Conservation (phyloP, 371 early-diverging fungal species). For the Funneliformis caledonium region DNA sequence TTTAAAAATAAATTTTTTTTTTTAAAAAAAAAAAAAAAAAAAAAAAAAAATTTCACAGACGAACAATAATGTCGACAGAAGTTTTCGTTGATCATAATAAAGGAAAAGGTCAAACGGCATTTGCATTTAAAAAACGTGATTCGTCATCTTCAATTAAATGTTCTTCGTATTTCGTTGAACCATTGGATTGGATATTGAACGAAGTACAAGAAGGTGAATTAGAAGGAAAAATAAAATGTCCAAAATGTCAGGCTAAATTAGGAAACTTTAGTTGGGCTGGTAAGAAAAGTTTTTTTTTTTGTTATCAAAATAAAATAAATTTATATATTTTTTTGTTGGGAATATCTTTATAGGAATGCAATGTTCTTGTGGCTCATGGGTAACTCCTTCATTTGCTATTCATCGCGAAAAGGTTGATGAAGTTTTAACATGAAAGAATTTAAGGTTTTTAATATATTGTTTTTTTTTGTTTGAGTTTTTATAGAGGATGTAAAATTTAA, state of each 20-base stretch:
- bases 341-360: conserved; percentile 50
- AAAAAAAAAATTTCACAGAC: conserved; percentile 46
- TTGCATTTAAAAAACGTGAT: conserved; percentile 73
- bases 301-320: too few species aligned
- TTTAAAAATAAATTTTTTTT: background rate
- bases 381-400: conserved; percentile 84
- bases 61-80: conserved; percentile 61
- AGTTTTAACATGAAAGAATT: conserved; percentile 1
- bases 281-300: conserved; percentile 39
- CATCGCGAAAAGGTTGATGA: conserved; percentile 52
- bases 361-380: conserved; percentile 88
- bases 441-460: too few species aligned
- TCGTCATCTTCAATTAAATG: conserved; percentile 44
- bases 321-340: too few species aligned
- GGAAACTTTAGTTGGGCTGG: conserved; percentile 88
- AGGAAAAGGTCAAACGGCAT: conserved; percentile 74
- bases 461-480: too few species aligned
- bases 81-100: conserved; percentile 73
- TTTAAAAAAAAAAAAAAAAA: background rate
- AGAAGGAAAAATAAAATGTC: conserved; percentile 82
- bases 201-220: conserved; percentile 57
- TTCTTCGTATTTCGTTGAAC: conserved; percentile 80
- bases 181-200: conserved; percentile 81
- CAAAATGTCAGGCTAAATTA: conserved; percentile 82
- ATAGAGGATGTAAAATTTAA: too few species aligned